phyloP scores from a whole-genome alignment of 352 stramenopile genomes.

The Globisporangium iwayamae region DNA sequence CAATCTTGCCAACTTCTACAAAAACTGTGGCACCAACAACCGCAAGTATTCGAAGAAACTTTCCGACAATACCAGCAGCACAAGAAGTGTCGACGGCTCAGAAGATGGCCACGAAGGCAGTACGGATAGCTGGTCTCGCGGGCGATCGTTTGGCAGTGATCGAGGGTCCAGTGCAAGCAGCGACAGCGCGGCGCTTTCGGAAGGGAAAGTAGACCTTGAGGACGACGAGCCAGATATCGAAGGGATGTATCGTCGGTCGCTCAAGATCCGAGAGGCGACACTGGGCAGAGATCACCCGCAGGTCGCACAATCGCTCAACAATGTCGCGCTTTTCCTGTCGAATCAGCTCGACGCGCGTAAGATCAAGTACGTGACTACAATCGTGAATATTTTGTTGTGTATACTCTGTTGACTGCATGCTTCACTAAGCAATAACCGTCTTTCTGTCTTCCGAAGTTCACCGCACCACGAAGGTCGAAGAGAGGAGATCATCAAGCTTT shows the following conservation, averaged over 20 bases:
- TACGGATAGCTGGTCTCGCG: neutral
- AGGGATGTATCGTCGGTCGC: conserved; percentile 68
- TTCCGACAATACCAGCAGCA: conserved; percentile 4
- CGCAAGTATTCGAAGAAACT: conserved; percentile 14
- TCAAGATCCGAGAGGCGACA: conserved; percentile 69
- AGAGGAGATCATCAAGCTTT: conserved; percentile 58
- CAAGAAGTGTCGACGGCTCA: conserved; percentile 14
- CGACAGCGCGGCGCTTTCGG: conserved; percentile 8
- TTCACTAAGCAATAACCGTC: conserved; percentile 4
- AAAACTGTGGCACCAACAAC: conserved; percentile 35
- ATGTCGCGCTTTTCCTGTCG: conserved; percentile 68
- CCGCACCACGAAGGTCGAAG: conserved; percentile 28
- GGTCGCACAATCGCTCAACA: conserved; percentile 80
- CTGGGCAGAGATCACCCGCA: conserved; percentile 69
- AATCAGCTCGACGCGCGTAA: conserved; percentile 56
- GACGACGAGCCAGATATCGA: conserved; percentile 47
- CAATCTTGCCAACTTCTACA: conserved; percentile 86
- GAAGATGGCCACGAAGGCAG: conserved; percentile 14
- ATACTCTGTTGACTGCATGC: neutral
- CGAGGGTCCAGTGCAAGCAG: conserved; percentile 12
- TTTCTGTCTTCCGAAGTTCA: neutral
- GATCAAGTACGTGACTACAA: conserved; percentile 33
- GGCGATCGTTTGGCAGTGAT: conserved; percentile 12
- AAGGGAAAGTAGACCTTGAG: conserved; percentile 5
- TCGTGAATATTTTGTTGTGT: neutral